phyloP scores from a whole-genome alignment of 345 rosid genomes.

The Dipteronia sinensis region DNA sequence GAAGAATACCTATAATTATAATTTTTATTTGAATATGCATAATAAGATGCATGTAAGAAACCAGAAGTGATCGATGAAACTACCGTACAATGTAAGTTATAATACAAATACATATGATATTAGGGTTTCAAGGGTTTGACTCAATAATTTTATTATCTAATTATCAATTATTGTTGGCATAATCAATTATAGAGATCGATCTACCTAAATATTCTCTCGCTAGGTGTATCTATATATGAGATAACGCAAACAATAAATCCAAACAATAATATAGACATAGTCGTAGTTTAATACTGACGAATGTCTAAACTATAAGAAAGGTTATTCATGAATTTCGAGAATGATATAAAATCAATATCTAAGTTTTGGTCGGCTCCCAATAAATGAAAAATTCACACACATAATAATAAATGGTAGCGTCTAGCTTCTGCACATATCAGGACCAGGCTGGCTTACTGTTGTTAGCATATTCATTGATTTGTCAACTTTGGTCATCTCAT shows the following conservation, averaged over 20 bases:
- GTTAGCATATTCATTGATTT: neutral
- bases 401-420: neutral
- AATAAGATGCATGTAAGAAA: neutral
- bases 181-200: neutral
- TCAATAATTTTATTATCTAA: neutral
- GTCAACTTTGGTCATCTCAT: neutral
- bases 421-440: neutral
- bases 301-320: too few species aligned
- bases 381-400: neutral
- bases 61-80: neutral
- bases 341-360: too few species aligned
- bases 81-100: too few species aligned
- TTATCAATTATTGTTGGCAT: neutral
- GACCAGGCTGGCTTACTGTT: conserved; percentile 1
- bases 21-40: neutral
- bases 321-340: too few species aligned
- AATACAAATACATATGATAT: too few species aligned
- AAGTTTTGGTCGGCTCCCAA: neutral
- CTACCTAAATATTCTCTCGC: neutral
- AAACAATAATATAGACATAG: too few species aligned
- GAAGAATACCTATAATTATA: too few species aligned
- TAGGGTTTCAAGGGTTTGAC: neutral
- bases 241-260: conserved; percentile 9
- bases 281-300: too few species aligned
- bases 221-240: conserved; percentile 21